These are phyloP conservation scores for Neurospora intermedia DNA, from an alignment of 495 filamentous ascomycete species.

Conservation along the genomic window DNA sequence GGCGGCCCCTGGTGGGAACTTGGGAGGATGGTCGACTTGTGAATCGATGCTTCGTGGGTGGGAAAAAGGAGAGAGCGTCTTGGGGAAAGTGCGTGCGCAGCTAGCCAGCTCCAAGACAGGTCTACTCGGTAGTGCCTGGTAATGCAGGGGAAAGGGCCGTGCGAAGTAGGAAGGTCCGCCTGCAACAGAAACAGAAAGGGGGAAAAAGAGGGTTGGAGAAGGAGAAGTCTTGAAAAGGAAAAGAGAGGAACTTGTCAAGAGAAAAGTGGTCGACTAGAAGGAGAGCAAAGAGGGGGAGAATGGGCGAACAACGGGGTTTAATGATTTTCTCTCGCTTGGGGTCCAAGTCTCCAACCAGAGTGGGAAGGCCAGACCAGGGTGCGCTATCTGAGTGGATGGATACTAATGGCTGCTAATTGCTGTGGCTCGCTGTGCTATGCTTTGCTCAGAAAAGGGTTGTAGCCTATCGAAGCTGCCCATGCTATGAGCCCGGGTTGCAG, in stretches of 20 bases:
- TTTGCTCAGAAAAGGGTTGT: not conserved
- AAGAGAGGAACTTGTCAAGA: slow-evolving; percentile 10
- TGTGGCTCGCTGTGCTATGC: not conserved
- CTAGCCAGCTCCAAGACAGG: not conserved
- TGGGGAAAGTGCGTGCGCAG: not conserved
- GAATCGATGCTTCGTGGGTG: not conserved
- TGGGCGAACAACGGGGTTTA: slow-evolving; percentile 28
- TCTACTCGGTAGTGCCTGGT: slow-evolving; percentile 1
- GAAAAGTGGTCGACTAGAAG: not conserved
- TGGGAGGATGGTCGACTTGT: not conserved
- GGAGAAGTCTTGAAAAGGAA: slow-evolving; percentile 19
- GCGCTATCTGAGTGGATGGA: not conserved
- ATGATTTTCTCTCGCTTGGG: slow-evolving; percentile 22
- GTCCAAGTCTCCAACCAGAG: not conserved
- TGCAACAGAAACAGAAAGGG: slow-evolving; percentile 21
- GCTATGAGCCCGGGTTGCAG: not conserved
- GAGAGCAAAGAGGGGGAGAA: slow-evolving; percentile 10
- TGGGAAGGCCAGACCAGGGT: not conserved
- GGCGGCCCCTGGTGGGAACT: not conserved
- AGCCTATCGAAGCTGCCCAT: not conserved
- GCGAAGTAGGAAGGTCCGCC: slow-evolving; percentile 10
- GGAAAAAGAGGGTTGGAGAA: slow-evolving; percentile 20
- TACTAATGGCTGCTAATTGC: not conserved
- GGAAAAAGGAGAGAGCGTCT: not conserved
- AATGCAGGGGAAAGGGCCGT: slow-evolving; percentile 11